phyloP scores from a whole-genome alignment of 148 eudicot species.

The Cornus suecica region DNA sequence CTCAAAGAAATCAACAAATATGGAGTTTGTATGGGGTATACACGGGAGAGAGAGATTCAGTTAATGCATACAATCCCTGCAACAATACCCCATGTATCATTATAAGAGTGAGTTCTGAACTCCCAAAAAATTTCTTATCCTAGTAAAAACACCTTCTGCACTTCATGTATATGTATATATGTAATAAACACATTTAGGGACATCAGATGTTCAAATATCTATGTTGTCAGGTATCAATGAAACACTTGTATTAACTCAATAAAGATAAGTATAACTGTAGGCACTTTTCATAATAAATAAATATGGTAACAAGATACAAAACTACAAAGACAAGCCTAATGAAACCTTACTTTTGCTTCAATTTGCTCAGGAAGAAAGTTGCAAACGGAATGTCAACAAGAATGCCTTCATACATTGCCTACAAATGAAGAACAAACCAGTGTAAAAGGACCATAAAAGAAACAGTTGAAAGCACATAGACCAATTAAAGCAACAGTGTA shows the following conservation, averaged over 20 bases:
- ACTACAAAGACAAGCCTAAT: neutral
- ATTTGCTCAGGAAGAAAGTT: conserved; percentile 96
- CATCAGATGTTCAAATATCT: too few relatives aligned
- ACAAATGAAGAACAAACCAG: conserved; percentile 19
- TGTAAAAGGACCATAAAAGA: neutral
- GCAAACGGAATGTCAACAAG: conserved; percentile 98
- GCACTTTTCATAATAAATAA: neutral
- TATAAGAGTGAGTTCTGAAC: too few relatives aligned
- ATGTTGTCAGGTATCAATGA: too few relatives aligned
- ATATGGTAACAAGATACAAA: neutral
- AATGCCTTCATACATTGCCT: conserved; percentile 99
- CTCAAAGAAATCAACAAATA: too few relatives aligned
- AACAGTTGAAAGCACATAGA: neutral
- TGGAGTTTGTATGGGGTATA: too few relatives aligned
- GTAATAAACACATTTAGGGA: too few relatives aligned
- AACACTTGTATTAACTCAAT: neutral
- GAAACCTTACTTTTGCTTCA: conserved; percentile 83
- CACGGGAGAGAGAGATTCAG: too few relatives aligned
- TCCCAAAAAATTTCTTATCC: too few relatives aligned
- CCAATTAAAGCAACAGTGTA: neutral
- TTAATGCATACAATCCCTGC: too few relatives aligned
- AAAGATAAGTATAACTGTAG: neutral
- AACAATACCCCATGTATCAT: too few relatives aligned
- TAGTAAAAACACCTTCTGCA: too few relatives aligned
- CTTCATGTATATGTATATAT: too few relatives aligned